phyloP scores from a whole-genome alignment of 345 rosid genomes.

The Melaleuca alternifolia region DNA sequence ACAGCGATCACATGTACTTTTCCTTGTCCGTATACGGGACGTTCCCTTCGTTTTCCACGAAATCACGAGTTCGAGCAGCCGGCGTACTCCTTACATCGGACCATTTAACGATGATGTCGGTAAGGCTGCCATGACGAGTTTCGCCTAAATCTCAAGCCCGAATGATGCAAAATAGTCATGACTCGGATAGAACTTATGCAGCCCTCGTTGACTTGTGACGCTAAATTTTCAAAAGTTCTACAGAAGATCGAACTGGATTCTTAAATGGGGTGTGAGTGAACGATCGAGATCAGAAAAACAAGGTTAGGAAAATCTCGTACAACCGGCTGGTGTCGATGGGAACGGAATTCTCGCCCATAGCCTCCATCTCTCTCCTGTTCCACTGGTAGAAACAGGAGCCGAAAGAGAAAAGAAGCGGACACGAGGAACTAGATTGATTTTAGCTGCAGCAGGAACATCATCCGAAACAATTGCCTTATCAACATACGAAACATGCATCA shows the following conservation, averaged over 20 bases:
- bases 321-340: neutral
- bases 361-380: neutral
- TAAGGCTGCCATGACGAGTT: neutral
- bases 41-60: neutral
- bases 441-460: neutral
- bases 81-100: neutral
- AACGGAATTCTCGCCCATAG: neutral
- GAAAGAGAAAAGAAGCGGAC: neutral
- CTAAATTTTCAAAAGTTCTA: neutral
- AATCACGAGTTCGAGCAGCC: neutral
- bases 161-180: neutral
- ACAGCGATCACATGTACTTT: neutral
- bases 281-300: neutral
- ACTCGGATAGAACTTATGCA: neutral
- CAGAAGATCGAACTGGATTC: neutral
- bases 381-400: neutral
- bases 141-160: neutral
- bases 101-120: neutral
- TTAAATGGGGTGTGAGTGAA: neutral
- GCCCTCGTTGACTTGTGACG: neutral
- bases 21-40: neutral
- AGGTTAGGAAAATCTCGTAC: neutral
- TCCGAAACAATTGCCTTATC: neutral
- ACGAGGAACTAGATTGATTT: neutral
- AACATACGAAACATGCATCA: neutral